Percentiles rank a stretch among this genome's conserved stretches.
phyloP scores from a whole-genome alignment of 2,329 filamentous ascomycete genomes.

The Fusarium tupiense region DNA sequence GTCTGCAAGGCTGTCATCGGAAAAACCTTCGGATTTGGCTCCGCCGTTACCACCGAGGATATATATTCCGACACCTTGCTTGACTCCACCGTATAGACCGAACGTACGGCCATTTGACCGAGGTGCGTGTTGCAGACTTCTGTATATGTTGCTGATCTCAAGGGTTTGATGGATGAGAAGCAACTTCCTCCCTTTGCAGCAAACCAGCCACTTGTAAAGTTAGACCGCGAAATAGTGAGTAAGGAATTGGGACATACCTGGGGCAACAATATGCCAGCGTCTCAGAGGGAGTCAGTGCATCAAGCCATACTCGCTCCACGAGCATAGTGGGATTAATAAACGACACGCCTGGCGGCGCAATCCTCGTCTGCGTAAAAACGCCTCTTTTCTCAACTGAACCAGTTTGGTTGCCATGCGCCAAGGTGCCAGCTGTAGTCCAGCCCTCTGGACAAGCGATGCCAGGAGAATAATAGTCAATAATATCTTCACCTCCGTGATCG shows the following conservation, averaged over 20 bases:
- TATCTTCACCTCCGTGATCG: background rate
- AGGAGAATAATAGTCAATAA: constrained; percentile 36
- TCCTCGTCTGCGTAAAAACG: background rate
- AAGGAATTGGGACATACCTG: constrained; percentile 4
- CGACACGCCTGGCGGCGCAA: no score
- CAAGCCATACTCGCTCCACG: background rate
- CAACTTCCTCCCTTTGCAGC: constrained; percentile 12
- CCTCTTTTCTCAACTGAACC: background rate
- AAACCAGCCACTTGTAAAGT: constrained; percentile 9
- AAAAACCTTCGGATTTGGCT: background rate
- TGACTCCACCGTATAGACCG: background rate
- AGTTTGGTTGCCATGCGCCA: constrained; percentile 9
- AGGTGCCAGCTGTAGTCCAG: constrained; percentile 39
- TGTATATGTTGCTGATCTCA: background rate
- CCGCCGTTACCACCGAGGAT: background rate
- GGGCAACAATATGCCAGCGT: constrained; percentile 39
- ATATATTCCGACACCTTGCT: background rate
- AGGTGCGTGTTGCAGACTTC: background rate
- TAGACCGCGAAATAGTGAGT: rapidly evolving
- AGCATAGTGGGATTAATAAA: background rate
- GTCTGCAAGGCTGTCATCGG: background rate
- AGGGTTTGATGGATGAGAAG: constrained; percentile 4
- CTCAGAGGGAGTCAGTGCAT: constrained; percentile 15
- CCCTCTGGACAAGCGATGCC: constrained; percentile 39
- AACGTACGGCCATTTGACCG: background rate